Percentiles rank a stretch among this genome's conserved stretches.
Evolutionary conservation across 352 stramenopile species (phyloP).

Genomic region (Globisporangium canariense): DNA sequence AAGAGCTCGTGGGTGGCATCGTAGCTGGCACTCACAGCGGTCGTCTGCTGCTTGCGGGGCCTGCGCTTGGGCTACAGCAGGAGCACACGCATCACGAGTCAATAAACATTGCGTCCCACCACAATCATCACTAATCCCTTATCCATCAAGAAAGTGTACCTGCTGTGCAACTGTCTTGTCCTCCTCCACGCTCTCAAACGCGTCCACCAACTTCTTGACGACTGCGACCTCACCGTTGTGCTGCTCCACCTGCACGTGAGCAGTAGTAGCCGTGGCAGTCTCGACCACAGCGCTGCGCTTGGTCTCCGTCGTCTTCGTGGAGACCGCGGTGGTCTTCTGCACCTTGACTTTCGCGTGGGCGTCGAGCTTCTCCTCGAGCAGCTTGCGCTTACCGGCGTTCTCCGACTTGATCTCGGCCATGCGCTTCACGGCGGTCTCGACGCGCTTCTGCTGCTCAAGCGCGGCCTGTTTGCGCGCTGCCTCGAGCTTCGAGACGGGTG

Average conservation of each 20-base stretch:
- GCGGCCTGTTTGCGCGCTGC: conserved; percentile 51
- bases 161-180: conserved; percentile 11
- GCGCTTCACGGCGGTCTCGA: conserved; percentile 56
- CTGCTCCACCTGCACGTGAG: conserved; percentile 1
- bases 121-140: background rate
- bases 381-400: conserved; percentile 56
- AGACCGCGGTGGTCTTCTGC: conserved; percentile 38
- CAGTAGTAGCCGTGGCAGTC: background rate
- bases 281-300: conserved; percentile 9
- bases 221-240: background rate
- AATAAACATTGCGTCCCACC: background rate
- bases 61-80: conserved; percentile 5
- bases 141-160: conserved; percentile 2
- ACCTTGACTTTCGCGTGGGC: conserved; percentile 38
- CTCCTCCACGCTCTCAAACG: conserved; percentile 7
- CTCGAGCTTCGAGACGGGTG: conserved; percentile 75
- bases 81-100: background rate
- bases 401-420: conserved; percentile 51
- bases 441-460: conserved; percentile 67
- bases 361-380: conserved; percentile 41
- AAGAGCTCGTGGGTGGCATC: conserved; percentile 31
- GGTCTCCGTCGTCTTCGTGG: conserved; percentile 20
- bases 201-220: background rate
- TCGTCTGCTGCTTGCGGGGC: conserved; percentile 9
- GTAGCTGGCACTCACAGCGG: conserved; percentile 13